These are phyloP conservation scores for Colletotrichum eleusines DNA, from an alignment of 2,329 filamentous ascomycete species.

Conservation along the genomic window DNA sequence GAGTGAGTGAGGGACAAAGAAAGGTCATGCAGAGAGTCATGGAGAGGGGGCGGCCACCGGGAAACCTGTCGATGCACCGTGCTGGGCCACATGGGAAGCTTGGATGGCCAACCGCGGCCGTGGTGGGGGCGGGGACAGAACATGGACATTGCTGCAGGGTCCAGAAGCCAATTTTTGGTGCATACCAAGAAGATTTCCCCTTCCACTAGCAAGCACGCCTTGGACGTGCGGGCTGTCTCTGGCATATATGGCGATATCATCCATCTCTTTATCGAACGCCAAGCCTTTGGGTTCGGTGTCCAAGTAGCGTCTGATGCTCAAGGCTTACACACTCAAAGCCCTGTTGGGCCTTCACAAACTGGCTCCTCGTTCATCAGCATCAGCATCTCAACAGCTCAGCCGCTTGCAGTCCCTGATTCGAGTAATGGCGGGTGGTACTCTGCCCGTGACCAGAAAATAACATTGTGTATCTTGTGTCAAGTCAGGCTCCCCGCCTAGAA, in stretches of 20 bases:
- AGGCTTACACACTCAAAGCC: not conserved
- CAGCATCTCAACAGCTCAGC: no score
- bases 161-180: conserved; percentile 22
- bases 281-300: no score
- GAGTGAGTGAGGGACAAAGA: not conserved
- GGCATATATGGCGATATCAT: not conserved
- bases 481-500: not conserved
- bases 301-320: not conserved
- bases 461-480: not conserved
- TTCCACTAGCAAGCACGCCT: not conserved
- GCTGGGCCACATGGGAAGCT: conserved; percentile 39
- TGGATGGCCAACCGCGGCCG: conserved; percentile 24
- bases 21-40: conserved; percentile 18
- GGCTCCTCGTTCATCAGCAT: not conserved
- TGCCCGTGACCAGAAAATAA: not conserved
- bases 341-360: not conserved
- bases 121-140: conserved; percentile 14
- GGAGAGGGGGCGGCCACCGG: not conserved
- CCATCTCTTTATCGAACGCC: not conserved
- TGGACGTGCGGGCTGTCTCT: not conserved
- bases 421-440: not conserved
- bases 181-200: not conserved
- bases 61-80: conserved; percentile 30
- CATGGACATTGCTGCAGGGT: conserved; percentile 27
- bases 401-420: not conserved